Evolutionary conservation across 2,329 filamentous ascomycete genomes (phyloP).

Genomic region (Penicillium sp.): DNA sequence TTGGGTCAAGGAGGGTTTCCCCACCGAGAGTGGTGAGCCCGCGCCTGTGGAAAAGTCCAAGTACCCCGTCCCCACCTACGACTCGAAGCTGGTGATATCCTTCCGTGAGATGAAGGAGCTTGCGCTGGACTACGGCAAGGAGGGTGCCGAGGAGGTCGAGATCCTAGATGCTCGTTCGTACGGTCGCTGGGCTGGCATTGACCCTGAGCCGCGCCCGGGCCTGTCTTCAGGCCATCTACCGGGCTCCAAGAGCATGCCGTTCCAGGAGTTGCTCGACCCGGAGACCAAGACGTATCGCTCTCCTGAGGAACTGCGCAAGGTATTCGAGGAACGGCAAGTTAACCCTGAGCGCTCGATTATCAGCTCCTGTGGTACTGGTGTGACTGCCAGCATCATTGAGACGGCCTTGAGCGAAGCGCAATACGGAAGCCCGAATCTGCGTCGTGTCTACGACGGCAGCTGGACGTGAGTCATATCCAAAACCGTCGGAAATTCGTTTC

Average conservation of each 20-base stretch:
- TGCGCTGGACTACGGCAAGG: conserved; percentile 72
- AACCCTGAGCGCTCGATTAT: conserved; percentile 79
- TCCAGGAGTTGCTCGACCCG: conserved; percentile 76
- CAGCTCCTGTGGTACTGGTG: conserved; percentile 86
- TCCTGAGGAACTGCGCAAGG: conserved; percentile 65
- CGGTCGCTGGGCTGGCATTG: conserved; percentile 77
- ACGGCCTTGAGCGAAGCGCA: conserved; percentile 77
- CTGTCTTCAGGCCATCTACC: conserved; percentile 91
- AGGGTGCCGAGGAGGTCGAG: conserved; percentile 78
- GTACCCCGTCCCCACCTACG: conserved; percentile 56
- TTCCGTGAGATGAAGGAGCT: conserved; percentile 83
- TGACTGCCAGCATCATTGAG: conserved; percentile 89
- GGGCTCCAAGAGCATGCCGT: conserved; percentile 77
- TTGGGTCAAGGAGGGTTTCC: conserved; percentile 83
- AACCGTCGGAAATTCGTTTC: neutral
- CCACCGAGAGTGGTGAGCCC: conserved; percentile 69
- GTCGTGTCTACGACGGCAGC: conserved; percentile 88
- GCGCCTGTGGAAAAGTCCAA: conserved; percentile 41
- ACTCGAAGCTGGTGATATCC: conserved; percentile 65
- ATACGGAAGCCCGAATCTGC: conserved; percentile 64
- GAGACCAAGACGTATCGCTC: conserved; percentile 77
- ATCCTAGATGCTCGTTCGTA: conserved; percentile 81
- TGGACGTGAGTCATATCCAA: conserved; percentile 76
- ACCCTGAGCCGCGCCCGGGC: conserved; percentile 81
- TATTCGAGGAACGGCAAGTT: conserved; percentile 79